Evolutionary conservation across 1,139 yeast genomes (phyloP), one percentile per base, ranked within the genome.

Genomic region (Lodderomyces metapsilosis): DNA sequence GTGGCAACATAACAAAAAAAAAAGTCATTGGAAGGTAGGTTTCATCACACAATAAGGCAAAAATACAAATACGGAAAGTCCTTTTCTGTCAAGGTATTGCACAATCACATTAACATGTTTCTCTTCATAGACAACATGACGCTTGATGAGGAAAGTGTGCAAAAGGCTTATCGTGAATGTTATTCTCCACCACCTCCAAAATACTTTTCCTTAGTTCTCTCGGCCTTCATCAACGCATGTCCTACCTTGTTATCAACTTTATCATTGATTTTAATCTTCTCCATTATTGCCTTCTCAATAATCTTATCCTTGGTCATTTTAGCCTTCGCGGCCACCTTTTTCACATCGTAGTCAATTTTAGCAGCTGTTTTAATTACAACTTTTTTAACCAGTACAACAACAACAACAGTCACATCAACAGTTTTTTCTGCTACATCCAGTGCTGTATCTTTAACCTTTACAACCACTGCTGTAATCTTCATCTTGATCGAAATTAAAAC

Each of bases 371-470:
- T 22, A 21, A 21, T 21, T 12, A 33, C 36, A 9, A 33, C 36
- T 33, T 33, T 33, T 22, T 33, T 33, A 22, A 33, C 15, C 36
- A 33, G 36, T 33, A 33, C 24, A 20, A 33, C 17, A 13, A 33
- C 36, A 20, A 33, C 36, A 2, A 21, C 25, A 21, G 36, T 33
- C 12, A 33, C 25, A 7, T 33, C 36, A 16, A 33, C 17, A 11
- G 25, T 23, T n/a, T 18, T 33, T 6, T 33, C 36, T 9, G 17
- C 17, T n/a, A 33, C 25, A 21, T 16, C 36, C 24, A 21, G 25
- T 12, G 25, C 36, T 12, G 25, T 13, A 12, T 21, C 36, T 13
- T 33, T 33, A 11, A n/a, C 36, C 12, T 33, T 33, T 4, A 33
- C 12, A n/a, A 33, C 36, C 16, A 33, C 25, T 5, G 24, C 36